Conservation (phyloP, 164 flowering plant species). For the Vitis cinerea region DNA sequence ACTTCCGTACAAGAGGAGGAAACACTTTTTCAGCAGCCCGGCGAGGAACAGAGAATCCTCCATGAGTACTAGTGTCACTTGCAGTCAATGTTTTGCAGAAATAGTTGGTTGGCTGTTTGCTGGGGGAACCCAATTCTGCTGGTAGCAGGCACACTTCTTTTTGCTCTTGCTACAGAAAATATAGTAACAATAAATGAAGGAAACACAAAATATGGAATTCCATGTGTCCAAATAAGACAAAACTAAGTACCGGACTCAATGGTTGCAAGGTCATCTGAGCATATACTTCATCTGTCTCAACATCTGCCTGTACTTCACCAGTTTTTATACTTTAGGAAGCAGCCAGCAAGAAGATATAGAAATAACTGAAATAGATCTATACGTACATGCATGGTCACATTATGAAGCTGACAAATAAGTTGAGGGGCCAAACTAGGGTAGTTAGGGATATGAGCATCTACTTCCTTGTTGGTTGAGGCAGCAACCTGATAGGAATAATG, state of each 20-base stretch:
- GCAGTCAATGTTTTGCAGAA: slow-evolving; percentile 33
- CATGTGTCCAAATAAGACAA: not conserved
- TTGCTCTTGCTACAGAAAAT: slow-evolving; percentile 27
- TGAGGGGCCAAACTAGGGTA: slow-evolving; percentile 32
- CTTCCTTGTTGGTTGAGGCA: slow-evolving; percentile 30
- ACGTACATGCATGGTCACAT: slow-evolving; percentile 36
- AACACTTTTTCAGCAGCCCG: slow-evolving; percentile 35
- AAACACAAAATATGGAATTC: not conserved
- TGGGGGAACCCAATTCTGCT: slow-evolving; percentile 27
- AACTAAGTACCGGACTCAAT: slow-evolving; percentile 41
- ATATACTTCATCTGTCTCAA: slow-evolving; percentile 75
- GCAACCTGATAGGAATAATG: slow-evolving; percentile 20
- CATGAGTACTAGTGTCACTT: slow-evolving; percentile 36
- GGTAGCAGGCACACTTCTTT: slow-evolving; percentile 26
- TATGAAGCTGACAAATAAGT: slow-evolving; percentile 32
- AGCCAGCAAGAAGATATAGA: not conserved
- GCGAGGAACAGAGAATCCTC: slow-evolving; percentile 35
- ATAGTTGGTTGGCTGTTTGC: slow-evolving; percentile 32
- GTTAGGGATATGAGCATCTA: slow-evolving; percentile 30
- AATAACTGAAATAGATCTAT: not conserved
- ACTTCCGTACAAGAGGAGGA: slow-evolving; percentile 25
- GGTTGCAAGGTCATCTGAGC: slow-evolving; percentile 85
- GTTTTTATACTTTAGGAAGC: not conserved
- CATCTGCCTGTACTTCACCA: slow-evolving; percentile 48
- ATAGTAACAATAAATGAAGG: not conserved